Evolutionary conservation across 306 rosid species (phyloP), one percentile per base, ranked within the genome.

Genomic region (Albizia julibrissin): DNA sequence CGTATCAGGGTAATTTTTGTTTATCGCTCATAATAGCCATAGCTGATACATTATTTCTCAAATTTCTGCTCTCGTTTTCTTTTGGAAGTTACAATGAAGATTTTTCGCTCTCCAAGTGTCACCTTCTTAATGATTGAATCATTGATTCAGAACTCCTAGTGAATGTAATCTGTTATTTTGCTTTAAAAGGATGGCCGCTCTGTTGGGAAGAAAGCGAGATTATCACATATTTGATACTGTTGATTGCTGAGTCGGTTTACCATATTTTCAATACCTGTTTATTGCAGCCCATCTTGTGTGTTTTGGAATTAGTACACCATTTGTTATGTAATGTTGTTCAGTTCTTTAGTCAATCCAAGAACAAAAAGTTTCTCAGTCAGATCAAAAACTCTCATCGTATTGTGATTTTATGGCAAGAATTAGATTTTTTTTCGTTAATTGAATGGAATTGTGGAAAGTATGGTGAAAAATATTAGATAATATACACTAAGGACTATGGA

Each of bases 1-100:
- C 94, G 97, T 6, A 92, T 96, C 69, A 85, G 99, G 92, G 99
- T 96, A 91, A 47, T 80, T 72, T n/a, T 24, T 4, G 31, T 10
- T 67, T 68, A 76, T 18, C 18, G 22, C 9, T 47, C 42, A 61
- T 6, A 40, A 22, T 26, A n/a, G 33, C 18, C 27, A 15, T 65
- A 21, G 5, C 73, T 68, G 27, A 69, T 69, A 11, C 3, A 40
- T 65, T 27, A 10, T 65, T 27, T 64, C 33, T 76, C 18, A 76
- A 59, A 8, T 33, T 33, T 33, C 24, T 66, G 2, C 6, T 66
- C 0, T 33, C 24, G 21, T 66, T 33, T 66, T 18, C 9, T 34
- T 2, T 19, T 26, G 29, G 15, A 12, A 9, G 29, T 29, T 8
- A 14, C 2, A 64, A 22, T 64, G 69, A 31, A 64, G 10, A 11